Evolutionary conservation across 2,329 filamentous ascomycete species (phyloP).

Genomic region (Fulvia fulva): DNA sequence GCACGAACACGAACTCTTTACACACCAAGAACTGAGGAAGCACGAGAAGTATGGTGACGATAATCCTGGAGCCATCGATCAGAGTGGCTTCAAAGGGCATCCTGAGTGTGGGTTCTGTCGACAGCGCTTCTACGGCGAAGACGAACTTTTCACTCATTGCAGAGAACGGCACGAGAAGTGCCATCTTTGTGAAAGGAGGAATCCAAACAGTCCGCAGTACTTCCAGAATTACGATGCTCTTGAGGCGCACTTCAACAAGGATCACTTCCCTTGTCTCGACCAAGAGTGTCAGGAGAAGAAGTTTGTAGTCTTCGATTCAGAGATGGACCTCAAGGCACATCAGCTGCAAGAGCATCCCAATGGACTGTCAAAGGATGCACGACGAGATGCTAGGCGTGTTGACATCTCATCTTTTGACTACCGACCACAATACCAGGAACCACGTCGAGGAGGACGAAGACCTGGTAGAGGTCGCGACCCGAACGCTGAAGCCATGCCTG

Average conservation of each 20-base stretch:
- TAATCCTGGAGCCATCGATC: slow-evolving; percentile 79
- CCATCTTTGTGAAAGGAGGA: slow-evolving; percentile 79
- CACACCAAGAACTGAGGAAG: slow-evolving; percentile 70
- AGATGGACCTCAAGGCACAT: slow-evolving; percentile 92
- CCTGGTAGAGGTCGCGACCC: slow-evolving; percentile 73
- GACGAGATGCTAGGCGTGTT: slow-evolving; percentile 77
- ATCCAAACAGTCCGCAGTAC: slow-evolving; percentile 73
- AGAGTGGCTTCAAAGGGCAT: slow-evolving; percentile 94
- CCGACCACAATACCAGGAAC: slow-evolving; percentile 64
- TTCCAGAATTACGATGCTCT: slow-evolving; percentile 84
- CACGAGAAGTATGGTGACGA: slow-evolving; percentile 93
- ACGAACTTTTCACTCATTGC: slow-evolving; percentile 92
- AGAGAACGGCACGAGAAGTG: slow-evolving; percentile 91
- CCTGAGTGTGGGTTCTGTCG: slow-evolving; percentile 91
- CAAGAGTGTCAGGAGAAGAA: slow-evolving; percentile 92
- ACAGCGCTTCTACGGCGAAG: slow-evolving; percentile 88
- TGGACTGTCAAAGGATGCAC: slow-evolving; percentile 74
- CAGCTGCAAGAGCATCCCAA: slow-evolving; percentile 79
- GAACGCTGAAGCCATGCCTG: slow-evolving; percentile 73
- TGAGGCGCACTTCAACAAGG: slow-evolving; percentile 79
- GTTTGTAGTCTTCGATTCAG: slow-evolving; percentile 92
- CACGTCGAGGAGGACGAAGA: slow-evolving; percentile 51
- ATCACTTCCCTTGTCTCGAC: slow-evolving; percentile 82
- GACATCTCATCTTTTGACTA: slow-evolving; percentile 85
- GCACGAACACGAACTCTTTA: slow-evolving; percentile 93